A percentile compares a stretch with the other conserved stretches of the same genome.
Evolutionary conservation across 2,329 filamentous ascomycete genomes (phyloP).

Genomic region (Aspergillus felis): DNA sequence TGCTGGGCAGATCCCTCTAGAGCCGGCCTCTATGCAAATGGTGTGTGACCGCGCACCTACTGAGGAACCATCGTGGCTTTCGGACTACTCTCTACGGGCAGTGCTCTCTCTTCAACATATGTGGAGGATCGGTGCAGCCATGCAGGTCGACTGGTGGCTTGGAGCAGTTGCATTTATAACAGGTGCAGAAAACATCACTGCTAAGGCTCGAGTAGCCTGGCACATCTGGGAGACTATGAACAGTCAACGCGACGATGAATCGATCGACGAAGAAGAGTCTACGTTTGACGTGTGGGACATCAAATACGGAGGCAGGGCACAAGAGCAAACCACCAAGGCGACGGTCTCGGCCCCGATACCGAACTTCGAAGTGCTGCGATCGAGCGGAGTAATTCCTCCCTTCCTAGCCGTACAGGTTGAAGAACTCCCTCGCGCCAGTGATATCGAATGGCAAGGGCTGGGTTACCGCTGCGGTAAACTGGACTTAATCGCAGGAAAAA

Average conservation of each 20-base stretch:
- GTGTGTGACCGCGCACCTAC: slow-evolving; percentile 20
- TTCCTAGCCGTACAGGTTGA: slow-evolving; percentile 73
- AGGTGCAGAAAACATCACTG: slow-evolving; percentile 27
- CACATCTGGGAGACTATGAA: slow-evolving; percentile 45
- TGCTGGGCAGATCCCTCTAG: slow-evolving; percentile 86
- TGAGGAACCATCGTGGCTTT: slow-evolving; percentile 14
- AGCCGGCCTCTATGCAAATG: slow-evolving; percentile 71
- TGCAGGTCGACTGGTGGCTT: slow-evolving; percentile 70
- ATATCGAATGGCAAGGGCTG: slow-evolving; percentile 79
- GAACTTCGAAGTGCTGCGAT: slow-evolving; percentile 24
- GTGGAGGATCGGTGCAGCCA: slow-evolving; percentile 72
- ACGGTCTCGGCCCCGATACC: slow-evolving; percentile 19
- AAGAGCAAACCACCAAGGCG: slow-evolving; percentile 28
- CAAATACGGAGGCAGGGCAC: slow-evolving; percentile 53
- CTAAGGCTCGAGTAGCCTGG: slow-evolving; percentile 37
- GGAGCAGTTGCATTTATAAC: slow-evolving; percentile 73
- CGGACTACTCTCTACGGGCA: slow-evolving; percentile 56
- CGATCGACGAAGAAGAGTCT: slow-evolving; percentile 47
- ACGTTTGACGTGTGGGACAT: slow-evolving; percentile 47
- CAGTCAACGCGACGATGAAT: slow-evolving; percentile 17
- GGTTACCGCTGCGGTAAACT: slow-evolving; percentile 49
- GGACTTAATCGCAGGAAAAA: slow-evolving; percentile 14
- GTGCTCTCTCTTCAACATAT: slow-evolving; percentile 81
- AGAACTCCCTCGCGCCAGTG: slow-evolving; percentile 67
- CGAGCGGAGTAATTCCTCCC: slow-evolving; percentile 50